phyloP scores from a whole-genome alignment of 1,284 basidiomycete genomes.

The Austroboletus sp. region DNA sequence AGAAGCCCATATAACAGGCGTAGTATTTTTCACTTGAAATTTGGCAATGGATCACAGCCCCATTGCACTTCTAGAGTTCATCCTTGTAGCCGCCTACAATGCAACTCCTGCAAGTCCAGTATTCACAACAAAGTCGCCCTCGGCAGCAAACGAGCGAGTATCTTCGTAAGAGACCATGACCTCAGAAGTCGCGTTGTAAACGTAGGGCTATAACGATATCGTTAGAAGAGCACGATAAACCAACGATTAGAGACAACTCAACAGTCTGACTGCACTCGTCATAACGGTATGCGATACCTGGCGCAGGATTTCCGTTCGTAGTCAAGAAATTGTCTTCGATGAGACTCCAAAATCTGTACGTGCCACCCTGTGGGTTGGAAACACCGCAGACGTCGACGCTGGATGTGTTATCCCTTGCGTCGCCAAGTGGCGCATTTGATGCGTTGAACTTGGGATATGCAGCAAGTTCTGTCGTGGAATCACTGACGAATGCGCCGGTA shows the following conservation, averaged over 20 bases:
- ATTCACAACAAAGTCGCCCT: constrained; percentile 46
- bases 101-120: constrained; percentile 45
- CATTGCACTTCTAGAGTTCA: constrained; percentile 37
- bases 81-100: constrained; percentile 48
- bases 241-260: constrained; percentile 12
- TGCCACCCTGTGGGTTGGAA: constrained; percentile 30
- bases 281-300: constrained; percentile 36
- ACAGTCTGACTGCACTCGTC: constrained; percentile 45
- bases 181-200: constrained; percentile 35
- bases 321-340: constrained; percentile 37
- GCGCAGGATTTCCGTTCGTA: constrained; percentile 33
- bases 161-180: constrained; percentile 36
- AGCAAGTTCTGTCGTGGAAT: constrained; percentile 23
- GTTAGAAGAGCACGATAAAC: background rate
- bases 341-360: constrained; percentile 38
- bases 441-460: constrained; percentile 36
- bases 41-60: constrained; percentile 26
- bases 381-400: constrained; percentile 36
- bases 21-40: background rate
- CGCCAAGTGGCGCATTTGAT: constrained; percentile 34
- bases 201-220: constrained; percentile 33
- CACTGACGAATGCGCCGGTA: constrained; percentile 21
- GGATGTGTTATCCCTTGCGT: constrained; percentile 35
- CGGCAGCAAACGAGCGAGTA: constrained; percentile 46
- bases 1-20: background rate